Base-by-base conservation (phyloP, 345 rosid genomes). In the Atalantia buxifolia region DNA sequence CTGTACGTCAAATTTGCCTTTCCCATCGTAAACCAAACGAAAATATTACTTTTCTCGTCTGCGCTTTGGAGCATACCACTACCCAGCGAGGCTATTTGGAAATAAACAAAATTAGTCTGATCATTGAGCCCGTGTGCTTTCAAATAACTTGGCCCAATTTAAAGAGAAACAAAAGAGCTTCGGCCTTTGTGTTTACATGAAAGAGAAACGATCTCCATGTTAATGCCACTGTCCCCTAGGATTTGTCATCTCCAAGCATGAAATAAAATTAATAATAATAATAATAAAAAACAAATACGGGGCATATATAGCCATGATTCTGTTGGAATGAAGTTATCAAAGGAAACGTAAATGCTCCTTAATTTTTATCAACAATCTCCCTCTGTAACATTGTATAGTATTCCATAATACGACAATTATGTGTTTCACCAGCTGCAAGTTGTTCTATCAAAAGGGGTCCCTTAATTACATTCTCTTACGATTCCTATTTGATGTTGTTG, bases 331-430 rank as follows among this genome's bases (percentile, higher is more conserved):
- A 73, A 73, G 50, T 45, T 45, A 45, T 45, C 50, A 45, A 45
- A 45, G 18, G 5, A 13, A 45, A 12, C 50, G 50, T 12, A 12
- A 45, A 12, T 31, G 75, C n/a, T 31, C 27, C 33, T 76, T 22
- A 56, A 22, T 22, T 66, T 76, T 25, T 67, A 67, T 57, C 42
- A 75, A 66, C 74, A 57, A 77, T 59, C 74, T 55, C 66, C 27
- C 45, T 7, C 16, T 14, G 31, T 31, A 36, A 75, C 70, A 21
- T 7, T 65, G 45, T 67, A 22, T 33, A 55, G 33, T n/a, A 30
- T 66, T 59, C n/a, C 63, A 55, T 66, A 76, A 24, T 76, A 24
- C 25, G 72, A 69, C 24, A 61, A 59, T 69, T 42, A 30, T 27
- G 27, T 69, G 18, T 16, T 69, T 59, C 12, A 42, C 63, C 25